phyloP scores from a whole-genome alignment of 768 basidiomycete species.

The Amanita molliuscula region DNA sequence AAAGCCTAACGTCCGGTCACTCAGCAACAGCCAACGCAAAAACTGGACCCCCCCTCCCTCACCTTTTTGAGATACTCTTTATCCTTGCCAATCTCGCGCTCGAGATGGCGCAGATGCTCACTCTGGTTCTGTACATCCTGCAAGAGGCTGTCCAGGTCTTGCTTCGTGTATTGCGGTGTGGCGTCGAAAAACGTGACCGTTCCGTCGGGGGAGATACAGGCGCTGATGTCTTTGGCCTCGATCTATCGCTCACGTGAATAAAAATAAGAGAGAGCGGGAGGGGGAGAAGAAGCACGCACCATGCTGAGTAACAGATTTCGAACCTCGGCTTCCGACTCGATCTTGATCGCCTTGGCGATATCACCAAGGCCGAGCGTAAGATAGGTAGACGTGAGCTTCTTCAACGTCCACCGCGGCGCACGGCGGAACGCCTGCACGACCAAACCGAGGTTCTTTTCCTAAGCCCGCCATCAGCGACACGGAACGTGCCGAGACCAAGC shows the following conservation, averaged over 20 bases:
- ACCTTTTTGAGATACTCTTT: constrained; percentile 73
- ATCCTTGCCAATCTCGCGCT: constrained; percentile 48
- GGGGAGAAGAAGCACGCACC: constrained; percentile 31
- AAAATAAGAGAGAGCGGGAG: neutral
- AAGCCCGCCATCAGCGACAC: neutral
- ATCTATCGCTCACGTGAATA: constrained; percentile 33
- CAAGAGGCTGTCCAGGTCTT: constrained; percentile 52
- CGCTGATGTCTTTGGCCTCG: constrained; percentile 58
- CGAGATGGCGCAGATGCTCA: constrained; percentile 34
- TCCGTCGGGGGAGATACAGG: constrained; percentile 53
- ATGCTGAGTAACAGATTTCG: constrained; percentile 57
- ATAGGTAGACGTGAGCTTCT: constrained; percentile 76
- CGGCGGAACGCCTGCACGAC: constrained; percentile 54
- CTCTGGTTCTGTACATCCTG: constrained; percentile 45
- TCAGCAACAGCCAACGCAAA: constrained; percentile 3
- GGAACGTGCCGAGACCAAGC: neutral
- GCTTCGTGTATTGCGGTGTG: constrained; percentile 44
- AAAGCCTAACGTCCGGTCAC: constrained; percentile 10
- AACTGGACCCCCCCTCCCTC: neutral
- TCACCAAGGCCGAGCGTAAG: constrained; percentile 66
- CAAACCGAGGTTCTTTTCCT: constrained; percentile 72
- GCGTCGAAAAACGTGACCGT: constrained; percentile 70
- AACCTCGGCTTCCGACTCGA: constrained; percentile 44
- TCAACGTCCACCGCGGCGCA: constrained; percentile 70
- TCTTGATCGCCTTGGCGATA: constrained; percentile 47